Conservation (phyloP, 2,329 filamentous ascomycete genomes). For the Fusarium sp. region DNA sequence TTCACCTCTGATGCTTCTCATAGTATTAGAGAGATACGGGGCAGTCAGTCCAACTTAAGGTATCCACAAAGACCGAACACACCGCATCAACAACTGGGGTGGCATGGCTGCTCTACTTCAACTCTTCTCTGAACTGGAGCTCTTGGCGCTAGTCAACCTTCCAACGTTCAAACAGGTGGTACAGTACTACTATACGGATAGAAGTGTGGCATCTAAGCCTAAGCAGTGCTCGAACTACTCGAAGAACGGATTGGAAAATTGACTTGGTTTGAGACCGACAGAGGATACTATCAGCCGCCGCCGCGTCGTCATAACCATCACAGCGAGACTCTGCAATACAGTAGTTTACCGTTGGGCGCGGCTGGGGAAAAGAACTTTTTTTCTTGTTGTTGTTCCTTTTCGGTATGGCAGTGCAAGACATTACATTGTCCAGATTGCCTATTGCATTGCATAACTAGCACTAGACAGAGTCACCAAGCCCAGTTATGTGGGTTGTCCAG, state of each 20-base stretch:
- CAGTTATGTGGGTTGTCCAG: conserved; percentile 17
- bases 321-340: background rate
- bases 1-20: conserved; percentile 7
- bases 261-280: conserved; percentile 1
- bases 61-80: conserved; percentile 36
- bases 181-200: background rate
- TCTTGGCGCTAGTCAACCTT: background rate
- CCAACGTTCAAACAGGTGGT: conserved; percentile 16
- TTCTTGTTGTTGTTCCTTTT: background rate
- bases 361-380: conserved; percentile 24
- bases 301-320: conserved; percentile 23
- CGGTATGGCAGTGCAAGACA: background rate
- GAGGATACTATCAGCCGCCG: conserved; percentile 16
- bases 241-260: conserved; percentile 6
- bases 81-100: conserved; percentile 32
- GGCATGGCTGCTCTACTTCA: conserved; percentile 6
- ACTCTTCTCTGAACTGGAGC: conserved; percentile 28
- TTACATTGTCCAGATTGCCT: background rate
- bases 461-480: conserved; percentile 13
- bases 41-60: conserved; percentile 17
- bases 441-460: conserved; percentile 18
- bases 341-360: conserved; percentile 20
- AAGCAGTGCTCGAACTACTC: conserved; percentile 15
- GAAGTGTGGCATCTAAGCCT: conserved; percentile 14
- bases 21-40: conserved; percentile 18